phyloP scores from a whole-genome alignment of 2,329 filamentous ascomycete genomes.

The Ophiostoma tasmaniense region DNA sequence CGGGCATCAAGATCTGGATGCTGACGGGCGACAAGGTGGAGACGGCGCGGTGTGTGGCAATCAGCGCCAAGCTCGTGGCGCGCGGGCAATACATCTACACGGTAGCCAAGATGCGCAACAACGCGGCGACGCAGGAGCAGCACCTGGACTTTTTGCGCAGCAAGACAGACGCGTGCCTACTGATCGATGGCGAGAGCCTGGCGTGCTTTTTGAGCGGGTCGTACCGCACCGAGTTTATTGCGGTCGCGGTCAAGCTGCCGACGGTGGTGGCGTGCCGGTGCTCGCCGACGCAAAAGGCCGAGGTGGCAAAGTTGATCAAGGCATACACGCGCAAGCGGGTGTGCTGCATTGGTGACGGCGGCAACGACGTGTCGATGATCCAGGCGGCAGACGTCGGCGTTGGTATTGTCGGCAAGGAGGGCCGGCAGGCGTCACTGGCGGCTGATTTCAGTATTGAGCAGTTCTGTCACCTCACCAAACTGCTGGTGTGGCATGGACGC shows the following conservation, averaged over 20 bases:
- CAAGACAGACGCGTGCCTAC: slow-evolving; percentile 77
- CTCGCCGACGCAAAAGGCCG: slow-evolving; percentile 93
- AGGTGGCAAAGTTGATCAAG: slow-evolving; percentile 83
- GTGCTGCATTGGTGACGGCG: slow-evolving; percentile 94
- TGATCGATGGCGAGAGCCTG: slow-evolving; percentile 91
- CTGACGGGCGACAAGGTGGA: slow-evolving; percentile 97
- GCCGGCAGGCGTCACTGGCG: slow-evolving; percentile 84
- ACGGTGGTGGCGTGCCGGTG: slow-evolving; percentile 94
- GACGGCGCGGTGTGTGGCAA: slow-evolving; percentile 90
- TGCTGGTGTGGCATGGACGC: slow-evolving; percentile 96
- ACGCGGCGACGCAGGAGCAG: slow-evolving; percentile 56
- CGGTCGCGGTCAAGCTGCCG: slow-evolving; percentile 75
- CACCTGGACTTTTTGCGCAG: slow-evolving; percentile 80
- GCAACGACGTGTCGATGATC: slow-evolving; percentile 99
- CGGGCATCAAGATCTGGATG: slow-evolving; percentile 99
- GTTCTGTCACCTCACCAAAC: slow-evolving; percentile 88
- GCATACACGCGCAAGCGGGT: slow-evolving; percentile 88
- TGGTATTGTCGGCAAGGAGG: slow-evolving; percentile 96
- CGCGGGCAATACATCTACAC: slow-evolving; percentile 95
- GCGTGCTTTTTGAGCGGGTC: slow-evolving; percentile 64
- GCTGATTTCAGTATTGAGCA: slow-evolving; percentile 96
- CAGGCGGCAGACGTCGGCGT: slow-evolving; percentile 97
- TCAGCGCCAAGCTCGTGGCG: slow-evolving; percentile 88
- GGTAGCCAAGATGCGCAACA: slow-evolving; percentile 76
- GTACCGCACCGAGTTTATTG: slow-evolving; percentile 78